Evolutionary conservation across 208 protist genomes (phyloP), one percentile per base, ranked within the genome.

Genomic region (Wallacemonas rigidus): DNA sequence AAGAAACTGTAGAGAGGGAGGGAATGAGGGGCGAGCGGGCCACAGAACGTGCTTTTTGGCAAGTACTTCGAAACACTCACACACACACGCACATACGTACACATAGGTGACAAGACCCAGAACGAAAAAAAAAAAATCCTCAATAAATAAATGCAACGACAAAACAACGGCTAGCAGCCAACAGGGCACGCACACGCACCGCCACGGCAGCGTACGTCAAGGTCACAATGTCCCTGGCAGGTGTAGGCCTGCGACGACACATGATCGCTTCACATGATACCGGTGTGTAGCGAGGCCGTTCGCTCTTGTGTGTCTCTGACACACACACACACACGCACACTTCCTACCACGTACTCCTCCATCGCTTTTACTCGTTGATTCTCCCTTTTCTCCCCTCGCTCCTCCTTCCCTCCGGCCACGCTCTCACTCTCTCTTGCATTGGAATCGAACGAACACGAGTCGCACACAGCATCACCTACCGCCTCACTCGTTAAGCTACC

Each of bases 1-100:
- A 76, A 80, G 62, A 92, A 91, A 69, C 77, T 95, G 61, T 95
- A 79, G 75, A 47, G 5, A 38, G 6, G 12, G 3, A 26, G 5
- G 41, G 3, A 57, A 26, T 26, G 26, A 26, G 26, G 26, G 26
- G 26, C 26, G 26, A 26, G 26, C 0, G 26, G 26, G 26, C 26
- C 26, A 26, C 26, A 26, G 0, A 26, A 0, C 26, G 26, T 26
- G 26, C 26, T 26, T 26, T 26, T 62, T 9, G 6, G 26, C 62
- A 67, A 38, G 35, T 2, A 67, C 47, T 35, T n/a, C 7, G 15
- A 43, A 7, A 62, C 56, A 62, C 56, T 48, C 56, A 62, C 56
- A 41, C 15, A 62, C 15, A 36, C 38, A 62, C 7, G 3, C 15
- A 62, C 56, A 62, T 38, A 43, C 26, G 56, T 56, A 15, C 17